A percentile compares a stretch with the other conserved stretches of the same genome.
Conservation (phyloP, 2,329 filamentous ascomycete species). For the Colletotrichum sojae region DNA sequence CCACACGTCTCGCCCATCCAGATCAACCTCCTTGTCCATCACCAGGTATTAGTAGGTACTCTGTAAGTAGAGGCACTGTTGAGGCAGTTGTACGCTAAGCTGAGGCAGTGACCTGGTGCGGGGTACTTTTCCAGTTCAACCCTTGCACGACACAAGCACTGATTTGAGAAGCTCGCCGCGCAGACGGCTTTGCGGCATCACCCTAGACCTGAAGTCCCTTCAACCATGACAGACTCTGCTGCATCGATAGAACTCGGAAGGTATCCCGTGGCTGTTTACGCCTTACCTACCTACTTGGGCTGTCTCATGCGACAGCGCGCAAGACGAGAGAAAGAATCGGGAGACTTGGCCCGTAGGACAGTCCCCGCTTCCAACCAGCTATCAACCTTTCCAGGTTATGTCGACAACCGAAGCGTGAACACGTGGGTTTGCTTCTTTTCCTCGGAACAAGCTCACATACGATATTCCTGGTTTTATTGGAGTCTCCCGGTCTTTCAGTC, state of each 20-base stretch:
- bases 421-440: conserved; percentile 30
- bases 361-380: conserved; percentile 3
- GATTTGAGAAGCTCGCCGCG: no score
- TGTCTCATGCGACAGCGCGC: not conserved
- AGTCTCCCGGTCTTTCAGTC: not conserved
- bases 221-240: not conserved
- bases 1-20: conserved; percentile 16
- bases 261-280: not conserved
- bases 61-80: not conserved
- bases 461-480: not conserved
- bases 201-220: not conserved
- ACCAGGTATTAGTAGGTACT: not conserved
- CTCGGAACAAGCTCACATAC: not conserved
- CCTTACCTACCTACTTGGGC: conserved; percentile 13
- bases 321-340: not conserved
- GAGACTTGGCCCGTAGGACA: conserved; percentile 12
- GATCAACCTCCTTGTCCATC: conserved; percentile 26
- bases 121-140: conserved; percentile 25
- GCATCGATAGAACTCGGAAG: not conserved
- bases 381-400: not conserved
- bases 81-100: no score
- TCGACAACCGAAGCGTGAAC: not conserved
- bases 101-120: conserved; percentile 23
- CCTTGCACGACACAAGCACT: conserved; percentile 14
- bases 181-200: not conserved